These are phyloP conservation scores for Fusarium duplospermum DNA, from an alignment of 2,329 filamentous ascomycete species.

Conservation along the genomic window DNA sequence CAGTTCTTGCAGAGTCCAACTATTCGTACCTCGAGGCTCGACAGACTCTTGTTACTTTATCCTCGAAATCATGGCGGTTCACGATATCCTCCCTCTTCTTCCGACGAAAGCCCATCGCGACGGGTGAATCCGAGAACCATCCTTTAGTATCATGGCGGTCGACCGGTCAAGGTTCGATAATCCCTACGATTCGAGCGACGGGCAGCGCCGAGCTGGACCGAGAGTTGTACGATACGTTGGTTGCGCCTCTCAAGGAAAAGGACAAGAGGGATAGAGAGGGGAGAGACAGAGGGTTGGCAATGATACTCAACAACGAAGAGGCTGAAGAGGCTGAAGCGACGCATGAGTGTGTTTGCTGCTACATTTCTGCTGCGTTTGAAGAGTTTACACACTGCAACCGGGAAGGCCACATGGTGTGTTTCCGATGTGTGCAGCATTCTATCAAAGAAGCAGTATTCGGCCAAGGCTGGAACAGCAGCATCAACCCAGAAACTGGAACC, in stretches of 20 bases:
- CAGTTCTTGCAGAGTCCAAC: slow-evolving; percentile 84
- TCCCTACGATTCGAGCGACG: slow-evolving; percentile 73
- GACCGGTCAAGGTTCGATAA: slow-evolving; percentile 64
- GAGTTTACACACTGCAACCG: slow-evolving; percentile 78
- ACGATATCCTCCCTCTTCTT: slow-evolving; percentile 78
- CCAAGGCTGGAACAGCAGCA: slow-evolving; percentile 87
- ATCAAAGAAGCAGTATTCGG: slow-evolving; percentile 91
- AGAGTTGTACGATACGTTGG: slow-evolving; percentile 69
- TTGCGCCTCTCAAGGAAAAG: slow-evolving; percentile 63
- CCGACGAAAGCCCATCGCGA: slow-evolving; percentile 68
- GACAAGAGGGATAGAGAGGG: slow-evolving; percentile 58
- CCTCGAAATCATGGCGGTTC: slow-evolving; percentile 81
- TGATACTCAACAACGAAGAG: slow-evolving; percentile 67
- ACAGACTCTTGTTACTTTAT: slow-evolving; percentile 74
- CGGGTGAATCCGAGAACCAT: slow-evolving; percentile 68
- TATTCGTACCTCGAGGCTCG: slow-evolving; percentile 80
- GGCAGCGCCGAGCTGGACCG: slow-evolving; percentile 72
- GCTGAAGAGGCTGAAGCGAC: slow-evolving; percentile 67
- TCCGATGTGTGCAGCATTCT: slow-evolving; percentile 84
- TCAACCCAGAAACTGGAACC: slow-evolving; percentile 78
- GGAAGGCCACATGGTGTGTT: slow-evolving; percentile 79
- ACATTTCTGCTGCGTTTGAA: slow-evolving; percentile 76
- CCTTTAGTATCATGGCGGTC: slow-evolving; percentile 72
- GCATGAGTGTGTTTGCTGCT: slow-evolving; percentile 84
- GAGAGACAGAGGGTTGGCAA: slow-evolving; percentile 65